Evolutionary conservation across 2,329 filamentous ascomycete genomes (phyloP).

Genomic region (Alternaria hordeiaustralica): DNA sequence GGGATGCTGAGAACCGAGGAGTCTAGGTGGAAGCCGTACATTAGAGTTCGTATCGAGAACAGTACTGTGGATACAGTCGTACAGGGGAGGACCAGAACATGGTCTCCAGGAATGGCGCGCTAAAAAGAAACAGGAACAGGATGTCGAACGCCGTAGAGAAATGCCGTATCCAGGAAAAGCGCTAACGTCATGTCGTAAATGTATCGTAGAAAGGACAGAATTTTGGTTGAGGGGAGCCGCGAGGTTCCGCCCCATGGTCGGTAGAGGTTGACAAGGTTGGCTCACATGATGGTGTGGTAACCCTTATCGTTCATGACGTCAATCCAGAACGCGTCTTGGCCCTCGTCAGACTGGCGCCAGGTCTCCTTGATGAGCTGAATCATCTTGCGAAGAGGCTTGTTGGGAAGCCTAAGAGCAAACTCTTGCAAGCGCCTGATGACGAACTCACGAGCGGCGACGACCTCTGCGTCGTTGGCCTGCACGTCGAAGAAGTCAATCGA

Average conservation of each 20-base stretch:
- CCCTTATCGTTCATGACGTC: conserved; percentile 64
- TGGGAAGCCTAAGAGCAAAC: conserved; percentile 56
- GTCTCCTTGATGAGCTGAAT: conserved; percentile 60
- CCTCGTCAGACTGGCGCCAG: conserved; percentile 60
- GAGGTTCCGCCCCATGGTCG: background rate
- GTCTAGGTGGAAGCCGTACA: conserved; percentile 33
- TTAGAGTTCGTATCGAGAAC: conserved; percentile 30
- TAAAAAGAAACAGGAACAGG: conserved; percentile 12
- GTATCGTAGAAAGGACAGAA: conserved; percentile 4
- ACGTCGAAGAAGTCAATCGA: conserved; percentile 46
- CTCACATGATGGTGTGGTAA: conserved; percentile 64
- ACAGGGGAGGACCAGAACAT: conserved; percentile 20
- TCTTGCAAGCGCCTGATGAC: conserved; percentile 57
- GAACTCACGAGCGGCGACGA: conserved; percentile 57
- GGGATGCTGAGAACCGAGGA: conserved; percentile 24
- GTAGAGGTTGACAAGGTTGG: conserved; percentile 6
- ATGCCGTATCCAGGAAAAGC: conserved; percentile 6
- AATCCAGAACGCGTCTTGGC: conserved; percentile 61
- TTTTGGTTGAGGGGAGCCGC: conserved; percentile 7
- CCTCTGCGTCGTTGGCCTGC: conserved; percentile 51
- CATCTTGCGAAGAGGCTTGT: conserved; percentile 59
- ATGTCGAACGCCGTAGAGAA: conserved; percentile 7
- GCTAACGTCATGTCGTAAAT: conserved; percentile 1
- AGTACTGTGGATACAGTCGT: conserved; percentile 14
- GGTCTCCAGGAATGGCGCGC: conserved; percentile 15